A percentile compares a stretch with the other conserved stretches of the same genome.
phyloP scores from a whole-genome alignment of 495 filamentous ascomycete genomes.

The Sporormia fimetaria region DNA sequence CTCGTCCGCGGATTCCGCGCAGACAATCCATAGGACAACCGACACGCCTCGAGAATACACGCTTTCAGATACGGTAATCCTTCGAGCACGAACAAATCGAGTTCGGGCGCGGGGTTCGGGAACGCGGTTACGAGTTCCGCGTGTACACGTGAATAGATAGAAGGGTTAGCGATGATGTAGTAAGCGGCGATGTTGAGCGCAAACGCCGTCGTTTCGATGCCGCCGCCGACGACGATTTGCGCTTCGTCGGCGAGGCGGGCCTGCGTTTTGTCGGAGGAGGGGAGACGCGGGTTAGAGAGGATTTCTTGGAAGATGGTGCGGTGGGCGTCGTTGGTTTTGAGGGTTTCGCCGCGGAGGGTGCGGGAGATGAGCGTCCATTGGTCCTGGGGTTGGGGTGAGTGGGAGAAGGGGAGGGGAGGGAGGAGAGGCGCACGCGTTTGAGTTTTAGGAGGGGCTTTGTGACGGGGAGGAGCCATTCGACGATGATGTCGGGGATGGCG shows the following conservation, averaged over 20 bases:
- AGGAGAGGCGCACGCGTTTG: slow-evolving; percentile 10
- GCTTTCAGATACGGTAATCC: slow-evolving; percentile 30
- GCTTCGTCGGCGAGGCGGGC: slow-evolving; percentile 31
- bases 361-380: slow-evolving; percentile 2
- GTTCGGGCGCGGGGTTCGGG: slow-evolving; percentile 13
- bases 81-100: slow-evolving; percentile 29
- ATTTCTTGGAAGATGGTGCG: slow-evolving; percentile 19
- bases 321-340: slow-evolving; percentile 3
- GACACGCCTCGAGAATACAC: slow-evolving; percentile 8
- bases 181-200: slow-evolving; percentile 27
- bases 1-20: slow-evolving; percentile 14
- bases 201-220: slow-evolving; percentile 32
- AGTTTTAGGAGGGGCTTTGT: slow-evolving; percentile 9
- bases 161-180: slow-evolving; percentile 28
- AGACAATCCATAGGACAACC: slow-evolving; percentile 7
- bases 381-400: slow-evolving; percentile 3
- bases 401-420: neutral
- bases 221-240: slow-evolving; percentile 27
- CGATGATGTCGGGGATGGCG: slow-evolving; percentile 7
- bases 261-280: slow-evolving; percentile 18
- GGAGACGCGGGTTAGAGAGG: slow-evolving; percentile 10
- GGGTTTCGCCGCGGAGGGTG: slow-evolving; percentile 5
- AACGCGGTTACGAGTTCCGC: slow-evolving; percentile 14
- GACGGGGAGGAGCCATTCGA: slow-evolving; percentile 12
- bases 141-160: slow-evolving; percentile 11